Evolutionary conservation across 2,329 filamentous ascomycete genomes (phyloP), one percentile per base, ranked within the genome.

Genomic region (Epichloe scottii): DNA sequence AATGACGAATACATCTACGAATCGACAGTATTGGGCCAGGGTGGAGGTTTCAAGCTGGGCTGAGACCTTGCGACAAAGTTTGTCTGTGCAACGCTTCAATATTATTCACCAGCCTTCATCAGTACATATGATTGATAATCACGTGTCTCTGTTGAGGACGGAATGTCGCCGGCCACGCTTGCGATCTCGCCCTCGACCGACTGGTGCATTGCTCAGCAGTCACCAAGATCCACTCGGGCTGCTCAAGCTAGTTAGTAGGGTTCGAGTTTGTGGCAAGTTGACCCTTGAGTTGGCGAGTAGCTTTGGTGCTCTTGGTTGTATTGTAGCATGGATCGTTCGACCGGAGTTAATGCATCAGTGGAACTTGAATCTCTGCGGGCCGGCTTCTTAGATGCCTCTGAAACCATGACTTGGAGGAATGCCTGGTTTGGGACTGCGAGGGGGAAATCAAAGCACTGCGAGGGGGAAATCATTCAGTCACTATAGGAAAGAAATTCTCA

Each of bases 141-240:
- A 48, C 33, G 53, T 55, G 51, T 49, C 52, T 14, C n/a, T 58
- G 44, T 46, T 49, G 19, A 55, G 46, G 34, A 50, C 47, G 10
- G 46, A 46, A 14, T 48, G 41, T 43, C 39, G 19, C 21, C 33
- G 42, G 37, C 14, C 35, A 19, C 33, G 37, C 14, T 40, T 26
- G 8, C 45, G 23, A 34, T 19, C 46, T 23, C 33, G 23, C 14
- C 49, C 17, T 21, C 43, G 34, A 6, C n/a, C 30, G 38, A 23
- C 17, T 14, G 30, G 12, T 41, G 5, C 38, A 14, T 15, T 14
- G n/a, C 35, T 50, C 8, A 48, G 39, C 12, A 50, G 46, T 57
- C 75, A 81, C 35, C 77, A 86, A 53, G 90, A 96, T 64, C 90
- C 90, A 1, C 72, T 95, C 0, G 89, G 89, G 0, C 65, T 95